Conservation (phyloP, 805 yeast genomes). For the Ogataea pini region DNA sequence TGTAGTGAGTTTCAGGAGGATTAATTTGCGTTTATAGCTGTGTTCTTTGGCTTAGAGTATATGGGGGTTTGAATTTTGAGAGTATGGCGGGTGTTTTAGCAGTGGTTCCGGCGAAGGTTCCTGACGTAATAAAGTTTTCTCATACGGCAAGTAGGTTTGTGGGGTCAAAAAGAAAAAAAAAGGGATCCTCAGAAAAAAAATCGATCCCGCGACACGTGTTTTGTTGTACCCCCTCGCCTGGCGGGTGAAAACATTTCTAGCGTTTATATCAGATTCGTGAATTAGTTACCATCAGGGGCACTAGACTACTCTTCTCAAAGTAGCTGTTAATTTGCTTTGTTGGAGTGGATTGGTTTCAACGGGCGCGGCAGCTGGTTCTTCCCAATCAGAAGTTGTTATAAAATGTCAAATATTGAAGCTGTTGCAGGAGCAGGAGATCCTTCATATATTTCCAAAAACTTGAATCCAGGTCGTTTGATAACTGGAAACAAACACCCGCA, state of each 20-base stretch:
- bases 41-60: too few relatives aligned
- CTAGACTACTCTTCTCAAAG: not conserved
- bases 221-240: conserved; percentile 12
- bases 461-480: conserved; percentile 15
- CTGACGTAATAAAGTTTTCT: too few relatives aligned
- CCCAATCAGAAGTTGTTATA: not conserved
- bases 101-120: too few relatives aligned
- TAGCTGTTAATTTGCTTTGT: not conserved
- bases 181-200: too few relatives aligned
- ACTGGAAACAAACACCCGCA: conserved; percentile 18
- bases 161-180: too few relatives aligned
- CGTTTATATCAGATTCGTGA: conserved; percentile 4
- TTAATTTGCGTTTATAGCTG: not conserved
- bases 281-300: not conserved
- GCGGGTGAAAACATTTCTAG: conserved; percentile 10
- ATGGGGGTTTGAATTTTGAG: too few relatives aligned
- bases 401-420: conserved; percentile 10
- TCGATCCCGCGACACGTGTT: conserved; percentile 1
- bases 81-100: too few relatives aligned
- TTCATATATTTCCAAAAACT: conserved; percentile 16
- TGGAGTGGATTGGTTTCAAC: conserved; percentile 2
- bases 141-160: too few relatives aligned
- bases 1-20: not conserved
- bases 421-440: conserved; percentile 13
- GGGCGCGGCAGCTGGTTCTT: conserved; percentile 6